Evolutionary conservation across 2,329 filamentous ascomycete species (phyloP).

Genomic region (Dothideomycetes sp.): DNA sequence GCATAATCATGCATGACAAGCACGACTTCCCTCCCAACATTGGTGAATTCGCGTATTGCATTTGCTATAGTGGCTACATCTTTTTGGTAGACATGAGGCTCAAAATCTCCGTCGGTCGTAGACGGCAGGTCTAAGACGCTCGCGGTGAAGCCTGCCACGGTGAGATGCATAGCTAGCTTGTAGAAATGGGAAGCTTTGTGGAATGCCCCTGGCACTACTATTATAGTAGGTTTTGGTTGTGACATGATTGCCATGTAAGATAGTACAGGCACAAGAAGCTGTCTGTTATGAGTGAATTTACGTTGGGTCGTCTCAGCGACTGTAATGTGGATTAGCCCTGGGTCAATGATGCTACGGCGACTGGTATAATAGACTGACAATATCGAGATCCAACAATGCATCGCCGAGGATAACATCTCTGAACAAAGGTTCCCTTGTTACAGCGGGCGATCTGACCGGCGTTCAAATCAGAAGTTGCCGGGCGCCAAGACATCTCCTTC

Average conservation of each 20-base stretch:
- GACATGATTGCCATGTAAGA: not conserved
- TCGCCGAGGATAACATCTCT: too few species aligned
- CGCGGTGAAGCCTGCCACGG: constrained; percentile 14
- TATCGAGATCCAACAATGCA: too few species aligned
- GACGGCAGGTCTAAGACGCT: constrained; percentile 1
- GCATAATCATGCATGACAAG: constrained; percentile 21
- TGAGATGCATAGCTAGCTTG: constrained; percentile 12
- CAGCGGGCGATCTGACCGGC: too few species aligned
- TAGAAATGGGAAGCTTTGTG: constrained; percentile 13
- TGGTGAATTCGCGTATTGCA: constrained; percentile 15
- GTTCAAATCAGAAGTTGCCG: too few species aligned
- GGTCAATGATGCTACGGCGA: too few species aligned
- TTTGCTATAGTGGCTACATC: constrained; percentile 5
- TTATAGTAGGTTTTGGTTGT: constrained; percentile 10
- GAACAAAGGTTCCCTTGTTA: too few species aligned
- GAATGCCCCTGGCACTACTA: constrained; percentile 20
- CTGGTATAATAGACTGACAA: too few species aligned
- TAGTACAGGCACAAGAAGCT: not conserved
- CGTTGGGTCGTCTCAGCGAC: too few species aligned
- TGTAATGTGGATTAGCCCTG: too few species aligned
- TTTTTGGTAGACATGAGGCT: not conserved
- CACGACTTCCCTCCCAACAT: constrained; percentile 16
- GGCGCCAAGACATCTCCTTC: too few species aligned
- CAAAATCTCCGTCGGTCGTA: not conserved
- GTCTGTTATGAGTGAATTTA: not conserved